Conservation (phyloP, 1,139 yeast genomes). For the Pneumocystis carinii region DNA sequence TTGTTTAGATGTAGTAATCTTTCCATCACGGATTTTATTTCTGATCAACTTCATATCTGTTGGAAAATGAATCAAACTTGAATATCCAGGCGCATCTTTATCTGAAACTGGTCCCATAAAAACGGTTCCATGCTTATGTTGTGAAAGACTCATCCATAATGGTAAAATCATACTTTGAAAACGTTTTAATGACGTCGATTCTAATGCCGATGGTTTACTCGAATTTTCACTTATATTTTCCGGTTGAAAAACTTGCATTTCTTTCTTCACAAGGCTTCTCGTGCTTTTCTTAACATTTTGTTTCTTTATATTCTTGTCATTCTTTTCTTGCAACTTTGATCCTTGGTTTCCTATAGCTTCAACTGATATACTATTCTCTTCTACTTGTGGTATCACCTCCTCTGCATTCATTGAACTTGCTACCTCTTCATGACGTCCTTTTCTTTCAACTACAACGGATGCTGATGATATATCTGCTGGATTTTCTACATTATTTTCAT, state of each 20-base stretch:
- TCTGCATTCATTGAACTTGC: too few species aligned
- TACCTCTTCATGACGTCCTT: too few species aligned
- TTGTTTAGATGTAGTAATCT: not conserved
- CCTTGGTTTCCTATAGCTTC: not conserved
- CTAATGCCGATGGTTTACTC: not conserved
- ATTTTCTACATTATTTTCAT: too few species aligned
- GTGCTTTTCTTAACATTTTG: not conserved
- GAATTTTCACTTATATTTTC: not conserved
- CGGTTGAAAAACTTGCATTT: not conserved
- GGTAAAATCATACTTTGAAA: not conserved
- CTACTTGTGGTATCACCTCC: too few species aligned
- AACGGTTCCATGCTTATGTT: not conserved
- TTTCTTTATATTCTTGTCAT: not conserved
- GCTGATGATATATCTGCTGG: too few species aligned
- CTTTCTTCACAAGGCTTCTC: not conserved
- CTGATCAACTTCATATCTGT: not conserved
- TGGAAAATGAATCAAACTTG: not conserved
- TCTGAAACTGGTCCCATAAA: not conserved
- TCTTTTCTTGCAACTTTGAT: not conserved
- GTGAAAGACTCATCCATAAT: not conserved
- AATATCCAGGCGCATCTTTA: constrained; percentile 1
- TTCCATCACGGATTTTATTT: constrained; percentile 1
- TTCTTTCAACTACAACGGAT: too few species aligned
- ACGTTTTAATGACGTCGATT: not conserved
- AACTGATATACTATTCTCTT: not conserved